Percentiles rank a stretch among this genome's conserved stretches.
Conservation (phyloP, 805 yeast species). For the Cyberlindnera petersonii region DNA sequence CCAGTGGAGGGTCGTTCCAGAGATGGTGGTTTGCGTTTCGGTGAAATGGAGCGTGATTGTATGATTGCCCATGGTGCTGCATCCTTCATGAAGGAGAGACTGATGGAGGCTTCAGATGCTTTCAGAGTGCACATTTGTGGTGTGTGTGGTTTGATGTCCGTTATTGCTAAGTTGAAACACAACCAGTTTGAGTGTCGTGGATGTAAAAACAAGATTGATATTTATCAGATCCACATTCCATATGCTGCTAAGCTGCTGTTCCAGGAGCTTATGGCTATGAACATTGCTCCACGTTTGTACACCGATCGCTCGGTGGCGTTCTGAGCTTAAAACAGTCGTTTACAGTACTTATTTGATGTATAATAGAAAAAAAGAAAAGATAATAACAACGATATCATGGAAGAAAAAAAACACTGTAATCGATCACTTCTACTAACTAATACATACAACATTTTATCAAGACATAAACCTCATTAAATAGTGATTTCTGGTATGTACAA, state of each 20-base stretch:
- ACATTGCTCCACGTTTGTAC: conserved; percentile 93
- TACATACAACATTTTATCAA: no score
- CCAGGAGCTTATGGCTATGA: conserved; percentile 99
- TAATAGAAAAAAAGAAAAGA: background rate
- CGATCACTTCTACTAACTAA: no score
- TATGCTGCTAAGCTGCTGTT: conserved; percentile 96
- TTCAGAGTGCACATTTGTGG: conserved; percentile 98
- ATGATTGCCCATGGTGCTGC: conserved; percentile 99
- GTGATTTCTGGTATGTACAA: conserved; percentile 1
- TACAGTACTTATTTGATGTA: background rate
- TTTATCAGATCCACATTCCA: conserved; percentile 95
- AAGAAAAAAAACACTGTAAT: background rate
- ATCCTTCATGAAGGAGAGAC: conserved; percentile 92
- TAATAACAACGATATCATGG: background rate
- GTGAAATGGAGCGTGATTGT: conserved; percentile 99
- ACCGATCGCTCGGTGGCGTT: conserved; percentile 78
- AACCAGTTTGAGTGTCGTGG: conserved; percentile 98
- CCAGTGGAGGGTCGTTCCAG: conserved; percentile 99
- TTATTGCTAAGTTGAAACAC: conserved; percentile 94
- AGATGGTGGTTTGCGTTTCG: conserved; percentile 98
- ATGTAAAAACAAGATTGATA: conserved; percentile 97
- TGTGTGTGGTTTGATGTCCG: conserved; percentile 96
- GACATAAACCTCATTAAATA: conserved; percentile 7
- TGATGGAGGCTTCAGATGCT: conserved; percentile 99
- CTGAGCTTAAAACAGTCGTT: conserved; percentile 9